Evolutionary conservation across 306 rosid species (phyloP), one percentile per base, ranked within the genome.

Genomic region (Lathyrus sativus): DNA sequence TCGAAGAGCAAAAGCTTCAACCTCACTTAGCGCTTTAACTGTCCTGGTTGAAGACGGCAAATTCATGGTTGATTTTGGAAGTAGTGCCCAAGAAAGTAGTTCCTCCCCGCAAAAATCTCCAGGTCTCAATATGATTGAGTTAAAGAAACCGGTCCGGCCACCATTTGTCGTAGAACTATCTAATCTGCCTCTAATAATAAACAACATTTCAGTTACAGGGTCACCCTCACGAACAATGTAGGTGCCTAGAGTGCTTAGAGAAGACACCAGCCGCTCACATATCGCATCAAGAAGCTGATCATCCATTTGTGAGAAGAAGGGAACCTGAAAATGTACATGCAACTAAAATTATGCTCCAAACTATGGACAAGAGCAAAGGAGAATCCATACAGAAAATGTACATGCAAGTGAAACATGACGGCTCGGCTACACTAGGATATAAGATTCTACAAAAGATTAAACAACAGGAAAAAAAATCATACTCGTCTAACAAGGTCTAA

Each of bases 41-140:
- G 97, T 87, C 76, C 97, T 80, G 45, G 99, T 93, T 65, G 99
- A 90, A 68, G 96, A 87, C 28, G 99, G 99, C 81, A 93, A 75
- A 78, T 88, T 93, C 44, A 73, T 67, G 3, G 95, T 86, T 62
- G 92, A 90, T 80, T 90, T 90, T 55, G 97, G 97, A 41, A 81
- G 92, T 78, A 93, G 78, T 15, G 99, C 99, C 99, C 99, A 93
- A 6, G 97, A 79, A 67, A 93, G 99, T 17, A 93, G 86, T 72
- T 93, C 99, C 79, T 93, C 99, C 2, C 99, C 99, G 45, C 99
- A 93, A 78, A 93, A 93, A 68, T 93, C 96, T 66, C 97, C 97
- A 28, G 96, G 96, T 68, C 97, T 85, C 81, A 93, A 82, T 63
- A 72, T 88, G 65, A 88, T 93, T 45, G 86, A 87, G 79, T 93